Conservation (phyloP, 1,284 basidiomycete species). For the Cystobasidiaceae sp. region DNA sequence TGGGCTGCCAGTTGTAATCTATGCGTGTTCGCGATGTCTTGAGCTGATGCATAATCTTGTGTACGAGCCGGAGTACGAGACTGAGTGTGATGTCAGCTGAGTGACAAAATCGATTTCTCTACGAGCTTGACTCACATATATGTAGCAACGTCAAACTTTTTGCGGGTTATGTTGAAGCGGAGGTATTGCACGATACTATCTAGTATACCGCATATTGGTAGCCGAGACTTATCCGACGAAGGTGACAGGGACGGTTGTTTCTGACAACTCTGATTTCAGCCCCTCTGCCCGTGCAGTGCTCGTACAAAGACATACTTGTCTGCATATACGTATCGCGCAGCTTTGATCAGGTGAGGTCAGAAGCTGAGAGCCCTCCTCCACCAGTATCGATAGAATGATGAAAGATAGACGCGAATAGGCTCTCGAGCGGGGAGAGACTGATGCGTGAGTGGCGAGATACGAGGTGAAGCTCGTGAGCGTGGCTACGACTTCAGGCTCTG, state of each 20-base stretch:
- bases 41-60: constrained; percentile 28
- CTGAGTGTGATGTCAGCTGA: background rate
- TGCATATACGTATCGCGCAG: constrained; percentile 37
- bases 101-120: background rate
- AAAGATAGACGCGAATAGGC: constrained; percentile 38
- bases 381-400: constrained; percentile 38
- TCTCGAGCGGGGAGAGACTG: constrained; percentile 33
- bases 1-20: constrained; percentile 22
- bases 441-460: constrained; percentile 43
- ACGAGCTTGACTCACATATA: constrained; percentile 9
- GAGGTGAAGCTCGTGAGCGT: constrained; percentile 42
- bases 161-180: constrained; percentile 22
- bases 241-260: constrained; percentile 35
- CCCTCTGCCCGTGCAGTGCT: background rate
- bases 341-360: constrained; percentile 28
- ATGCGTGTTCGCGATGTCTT: constrained; percentile 14
- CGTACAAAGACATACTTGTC: constrained; percentile 37
- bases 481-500: constrained; percentile 31
- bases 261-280: background rate
- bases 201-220: constrained; percentile 37
- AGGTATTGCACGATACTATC: constrained; percentile 31
- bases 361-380: constrained; percentile 41
- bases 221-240: background rate
- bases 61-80: constrained; percentile 6
- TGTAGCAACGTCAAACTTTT: constrained; percentile 12